These are phyloP conservation scores for Paramecium caudatum DNA, from an alignment of 73 alveolate genomes.

Conservation along the genomic window DNA sequence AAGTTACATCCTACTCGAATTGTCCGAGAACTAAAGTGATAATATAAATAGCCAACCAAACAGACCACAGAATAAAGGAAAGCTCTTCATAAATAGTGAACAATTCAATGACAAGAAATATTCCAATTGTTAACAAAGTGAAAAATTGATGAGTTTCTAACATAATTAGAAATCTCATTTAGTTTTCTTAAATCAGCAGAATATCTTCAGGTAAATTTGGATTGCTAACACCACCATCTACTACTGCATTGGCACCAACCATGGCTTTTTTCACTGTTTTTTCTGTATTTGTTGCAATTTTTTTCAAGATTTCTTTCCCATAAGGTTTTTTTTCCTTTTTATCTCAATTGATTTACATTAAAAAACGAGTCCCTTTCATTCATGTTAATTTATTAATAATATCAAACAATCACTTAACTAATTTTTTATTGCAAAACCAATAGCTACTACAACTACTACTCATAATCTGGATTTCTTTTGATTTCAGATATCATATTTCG, in stretches of 20 bases:
- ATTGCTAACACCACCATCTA: slow-evolving; percentile 12
- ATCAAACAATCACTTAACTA: not conserved
- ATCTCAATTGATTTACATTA: not conserved
- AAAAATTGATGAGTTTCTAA: not conserved
- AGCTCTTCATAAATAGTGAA: slow-evolving; percentile 1
- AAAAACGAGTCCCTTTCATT: slow-evolving; percentile 8
- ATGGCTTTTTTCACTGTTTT: slow-evolving; percentile 27
- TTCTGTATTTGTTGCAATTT: slow-evolving; percentile 39
- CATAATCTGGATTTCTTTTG: not conserved
- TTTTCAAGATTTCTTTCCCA: not conserved
- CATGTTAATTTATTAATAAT: not conserved
- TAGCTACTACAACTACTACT: not conserved
- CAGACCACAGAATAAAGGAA: not conserved
- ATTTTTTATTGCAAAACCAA: not conserved
- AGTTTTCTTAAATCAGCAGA: not conserved
- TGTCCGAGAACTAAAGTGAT: slow-evolving; percentile 12
- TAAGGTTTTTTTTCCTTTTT: not conserved
- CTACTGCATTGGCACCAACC: slow-evolving; percentile 56
- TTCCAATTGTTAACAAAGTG: slow-evolving; percentile 1
- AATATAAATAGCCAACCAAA: not conserved
- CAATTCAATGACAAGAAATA: slow-evolving; percentile 15
- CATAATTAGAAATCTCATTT: slow-evolving; percentile 21
- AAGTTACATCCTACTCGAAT: slow-evolving; percentile 4
- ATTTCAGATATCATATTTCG: not conserved
- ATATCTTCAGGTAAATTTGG: slow-evolving; percentile 30